Evolutionary conservation across 495 filamentous ascomycete genomes (phyloP).

Genomic region (Penicillium turbatum): DNA sequence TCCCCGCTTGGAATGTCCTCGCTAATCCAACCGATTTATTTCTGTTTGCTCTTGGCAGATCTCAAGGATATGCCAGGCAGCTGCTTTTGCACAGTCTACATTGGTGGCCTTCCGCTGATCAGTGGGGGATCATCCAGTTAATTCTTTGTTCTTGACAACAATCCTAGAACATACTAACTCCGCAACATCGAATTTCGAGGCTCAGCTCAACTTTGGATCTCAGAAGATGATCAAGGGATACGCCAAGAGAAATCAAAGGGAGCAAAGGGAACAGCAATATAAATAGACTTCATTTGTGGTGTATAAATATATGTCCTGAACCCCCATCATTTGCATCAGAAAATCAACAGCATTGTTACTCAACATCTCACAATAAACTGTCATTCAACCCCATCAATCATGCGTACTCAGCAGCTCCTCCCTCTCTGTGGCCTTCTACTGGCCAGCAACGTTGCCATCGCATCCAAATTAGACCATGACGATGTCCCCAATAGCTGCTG

Average conservation of each 20-base stretch:
- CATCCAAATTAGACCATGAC: conserved; percentile 28
- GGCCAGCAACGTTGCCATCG: conserved; percentile 22
- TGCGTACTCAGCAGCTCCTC: conserved; percentile 28
- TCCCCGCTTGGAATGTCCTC: too few species aligned
- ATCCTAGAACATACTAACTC: not conserved
- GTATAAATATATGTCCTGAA: conserved; percentile 12
- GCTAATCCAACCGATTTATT: not conserved
- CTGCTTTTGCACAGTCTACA: conserved; percentile 16
- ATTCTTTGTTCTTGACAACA: not conserved
- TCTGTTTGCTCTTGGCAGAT: not conserved
- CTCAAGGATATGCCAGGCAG: conserved; percentile 18
- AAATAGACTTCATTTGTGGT: too few species aligned
- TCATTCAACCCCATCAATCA: conserved; percentile 10
- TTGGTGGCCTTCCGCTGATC: conserved; percentile 14
- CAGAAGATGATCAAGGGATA: too few species aligned
- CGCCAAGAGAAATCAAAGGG: too few species aligned
- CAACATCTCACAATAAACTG: not conserved
- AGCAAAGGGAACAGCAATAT: too few species aligned
- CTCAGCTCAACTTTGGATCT: not conserved
- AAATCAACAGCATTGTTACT: not conserved
- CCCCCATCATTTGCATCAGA: not conserved
- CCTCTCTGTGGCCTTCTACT: conserved; percentile 28
- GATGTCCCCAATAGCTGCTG: conserved; percentile 35
- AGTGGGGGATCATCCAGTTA: not conserved
- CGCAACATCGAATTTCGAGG: not conserved